phyloP scores from a whole-genome alignment of 2,329 filamentous ascomycete genomes.

The Ascochyta rabiei region DNA sequence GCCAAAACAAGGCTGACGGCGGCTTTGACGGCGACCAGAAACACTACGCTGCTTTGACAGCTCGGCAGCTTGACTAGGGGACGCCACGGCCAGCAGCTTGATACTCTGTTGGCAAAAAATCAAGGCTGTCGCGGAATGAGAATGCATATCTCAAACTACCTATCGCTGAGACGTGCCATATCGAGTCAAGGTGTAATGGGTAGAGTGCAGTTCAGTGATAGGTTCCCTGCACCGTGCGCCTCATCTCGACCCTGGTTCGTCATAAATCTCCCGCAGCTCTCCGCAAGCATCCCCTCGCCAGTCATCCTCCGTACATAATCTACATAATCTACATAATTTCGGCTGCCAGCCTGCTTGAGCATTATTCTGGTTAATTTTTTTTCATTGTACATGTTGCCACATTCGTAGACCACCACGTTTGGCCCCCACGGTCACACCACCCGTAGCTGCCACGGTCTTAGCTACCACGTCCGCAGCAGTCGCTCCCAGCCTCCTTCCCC shows the following conservation, averaged over 20 bases:
- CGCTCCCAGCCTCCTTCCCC: slow-evolving; percentile 6
- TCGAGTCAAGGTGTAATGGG: not conserved
- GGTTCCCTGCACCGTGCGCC: slow-evolving; percentile 15
- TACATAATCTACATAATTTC: slow-evolving; percentile 16
- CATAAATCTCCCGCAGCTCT: slow-evolving; percentile 32
- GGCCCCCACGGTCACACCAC: not conserved
- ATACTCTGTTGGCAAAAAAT: not conserved
- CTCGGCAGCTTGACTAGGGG: slow-evolving; percentile 9
- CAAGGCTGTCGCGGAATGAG: not conserved
- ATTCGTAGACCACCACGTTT: not conserved
- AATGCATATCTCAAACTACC: not conserved
- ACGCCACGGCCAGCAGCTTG: slow-evolving; percentile 7
- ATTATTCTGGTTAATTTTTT: not conserved
- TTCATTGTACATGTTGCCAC: slow-evolving; percentile 13
- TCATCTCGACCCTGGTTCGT: slow-evolving; percentile 27
- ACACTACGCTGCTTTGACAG: slow-evolving; percentile 12
- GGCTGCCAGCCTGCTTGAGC: not conserved
- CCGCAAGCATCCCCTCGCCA: slow-evolving; percentile 36
- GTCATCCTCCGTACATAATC: slow-evolving; percentile 11
- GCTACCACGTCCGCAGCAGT: not conserved
- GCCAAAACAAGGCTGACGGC: slow-evolving; percentile 15
- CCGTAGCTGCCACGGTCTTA: slow-evolving; percentile 1
- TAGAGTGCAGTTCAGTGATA: not conserved
- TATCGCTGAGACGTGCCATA: not conserved
- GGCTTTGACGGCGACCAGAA: slow-evolving; percentile 14